phyloP scores from a whole-genome alignment of 139 green algal species.

The Helicosporidium sp. region DNA sequence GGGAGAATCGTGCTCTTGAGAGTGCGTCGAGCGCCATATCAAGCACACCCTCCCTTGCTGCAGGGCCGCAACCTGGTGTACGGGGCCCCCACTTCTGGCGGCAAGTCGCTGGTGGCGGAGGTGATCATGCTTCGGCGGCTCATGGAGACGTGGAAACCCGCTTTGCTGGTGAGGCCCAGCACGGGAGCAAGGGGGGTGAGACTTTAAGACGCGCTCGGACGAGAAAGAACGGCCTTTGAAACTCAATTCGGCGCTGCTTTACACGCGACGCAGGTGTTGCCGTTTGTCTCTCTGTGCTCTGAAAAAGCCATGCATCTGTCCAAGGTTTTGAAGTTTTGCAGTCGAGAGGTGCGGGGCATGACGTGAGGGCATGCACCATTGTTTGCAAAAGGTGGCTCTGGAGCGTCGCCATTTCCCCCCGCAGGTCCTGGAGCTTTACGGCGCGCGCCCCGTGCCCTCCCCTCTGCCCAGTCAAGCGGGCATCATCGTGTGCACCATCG shows the following conservation, averaged over 20 bases:
- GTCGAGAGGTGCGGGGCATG: slow-evolving; percentile 4
- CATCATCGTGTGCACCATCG: slow-evolving; percentile 61
- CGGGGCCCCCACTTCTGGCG: slow-evolving; percentile 64
- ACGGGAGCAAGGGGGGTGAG: no score
- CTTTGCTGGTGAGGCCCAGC: slow-evolving; percentile 14
- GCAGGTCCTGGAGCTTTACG: slow-evolving; percentile 16
- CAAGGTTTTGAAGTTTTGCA: no score
- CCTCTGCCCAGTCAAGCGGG: slow-evolving; percentile 22
- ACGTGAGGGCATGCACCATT: no score
- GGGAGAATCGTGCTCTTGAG: not conserved
- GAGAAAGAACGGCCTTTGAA: no score
- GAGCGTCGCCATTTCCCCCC: no score
- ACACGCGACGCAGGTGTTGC: slow-evolving; percentile 46
- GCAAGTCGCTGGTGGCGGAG: slow-evolving; percentile 73
- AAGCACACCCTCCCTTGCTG: not conserved
- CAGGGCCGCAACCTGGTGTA: slow-evolving; percentile 47
- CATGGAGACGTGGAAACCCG: slow-evolving; percentile 7
- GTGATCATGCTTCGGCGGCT: slow-evolving; percentile 54
- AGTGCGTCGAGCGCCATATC: not conserved
- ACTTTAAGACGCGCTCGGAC: no score
- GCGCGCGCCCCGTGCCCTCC: slow-evolving; percentile 1
- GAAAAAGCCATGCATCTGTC: slow-evolving; percentile 45
- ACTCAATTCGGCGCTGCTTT: no score
- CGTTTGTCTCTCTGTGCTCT: slow-evolving; percentile 37
- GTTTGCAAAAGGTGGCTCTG: no score